Percentiles rank a stretch among this genome's conserved stretches.
Conservation (phyloP, 2,329 filamentous ascomycete genomes). For the Scytalidium lignicola region DNA sequence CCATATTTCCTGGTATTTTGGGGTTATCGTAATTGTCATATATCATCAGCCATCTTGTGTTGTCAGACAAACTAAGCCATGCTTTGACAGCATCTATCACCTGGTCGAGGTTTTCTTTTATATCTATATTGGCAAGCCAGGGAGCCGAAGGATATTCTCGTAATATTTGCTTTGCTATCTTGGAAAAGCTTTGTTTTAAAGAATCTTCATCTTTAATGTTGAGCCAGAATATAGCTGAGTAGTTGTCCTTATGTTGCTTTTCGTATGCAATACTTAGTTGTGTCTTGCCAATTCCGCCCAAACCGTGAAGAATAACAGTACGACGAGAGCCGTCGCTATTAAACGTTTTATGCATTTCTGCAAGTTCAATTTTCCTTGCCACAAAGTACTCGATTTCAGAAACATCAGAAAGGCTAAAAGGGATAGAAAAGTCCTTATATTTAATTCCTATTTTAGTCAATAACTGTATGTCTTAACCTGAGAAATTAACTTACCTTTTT, state of each 20-base stretch:
- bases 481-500: constrained; percentile 21
- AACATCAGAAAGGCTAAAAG: constrained; percentile 24
- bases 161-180: constrained; percentile 5
- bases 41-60: constrained; percentile 30
- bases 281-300: constrained; percentile 42
- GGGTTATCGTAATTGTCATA: no score
- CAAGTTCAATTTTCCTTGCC: constrained; percentile 25
- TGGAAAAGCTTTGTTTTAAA: constrained; percentile 20
- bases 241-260: no score
- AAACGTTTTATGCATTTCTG: constrained; percentile 25
- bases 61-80: constrained; percentile 12
- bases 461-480: neutral
- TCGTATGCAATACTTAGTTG: constrained; percentile 34
- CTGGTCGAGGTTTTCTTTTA: constrained; percentile 2
- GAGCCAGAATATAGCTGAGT: constrained; percentile 1
- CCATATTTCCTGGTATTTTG: constrained; percentile 1
- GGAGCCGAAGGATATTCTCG: constrained; percentile 5
- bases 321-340: constrained; percentile 14
- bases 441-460: constrained; percentile 17
- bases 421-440: constrained; percentile 22
- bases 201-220: constrained; percentile 1
- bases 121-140: constrained; percentile 1
- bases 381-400: constrained; percentile 27
- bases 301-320: constrained; percentile 23
- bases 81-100: constrained; percentile 5